A percentile compares a stretch with the other conserved stretches of the same genome.
Evolutionary conservation across 805 yeast species (phyloP).

Genomic region (Sugiyamaella marilandica): DNA sequence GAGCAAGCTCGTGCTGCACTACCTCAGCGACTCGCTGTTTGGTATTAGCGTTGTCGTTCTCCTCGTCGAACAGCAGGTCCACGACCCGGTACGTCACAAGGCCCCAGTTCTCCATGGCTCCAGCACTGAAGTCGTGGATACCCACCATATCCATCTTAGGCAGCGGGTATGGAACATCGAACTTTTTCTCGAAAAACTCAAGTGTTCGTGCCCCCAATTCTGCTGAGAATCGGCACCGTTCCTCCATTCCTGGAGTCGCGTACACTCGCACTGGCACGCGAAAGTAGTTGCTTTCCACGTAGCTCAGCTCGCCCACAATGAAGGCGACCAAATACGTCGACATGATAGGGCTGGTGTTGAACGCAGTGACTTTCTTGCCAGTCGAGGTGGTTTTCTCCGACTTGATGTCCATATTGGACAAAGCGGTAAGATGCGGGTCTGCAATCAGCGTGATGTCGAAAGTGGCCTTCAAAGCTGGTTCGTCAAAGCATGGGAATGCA

Average conservation of each 20-base stretch:
- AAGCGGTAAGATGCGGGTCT: conserved; percentile 47
- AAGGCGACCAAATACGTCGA: conserved; percentile 71
- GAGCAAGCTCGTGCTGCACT: conserved; percentile 81
- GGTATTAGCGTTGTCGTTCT: conserved; percentile 52
- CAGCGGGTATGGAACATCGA: conserved; percentile 69
- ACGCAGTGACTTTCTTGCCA: conserved; percentile 43
- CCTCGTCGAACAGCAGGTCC: conserved; percentile 63
- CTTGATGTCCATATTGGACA: conserved; percentile 63
- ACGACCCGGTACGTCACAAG: conserved; percentile 63
- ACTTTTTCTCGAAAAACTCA: conserved; percentile 58
- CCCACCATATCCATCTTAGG: conserved; percentile 80
- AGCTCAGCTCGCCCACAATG: conserved; percentile 62
- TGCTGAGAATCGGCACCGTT: conserved; percentile 58
- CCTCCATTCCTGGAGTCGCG: conserved; percentile 62
- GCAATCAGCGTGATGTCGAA: conserved; percentile 56
- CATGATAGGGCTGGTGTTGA: conserved; percentile 67
- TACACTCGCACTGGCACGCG: conserved; percentile 64
- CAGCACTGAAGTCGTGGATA: conserved; percentile 73
- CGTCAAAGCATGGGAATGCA: conserved; percentile 74
- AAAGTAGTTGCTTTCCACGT: conserved; percentile 52
- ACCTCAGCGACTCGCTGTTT: conserved; percentile 76
- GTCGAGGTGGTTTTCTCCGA: conserved; percentile 35
- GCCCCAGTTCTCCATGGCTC: conserved; percentile 94
- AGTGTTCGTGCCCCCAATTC: conserved; percentile 61
- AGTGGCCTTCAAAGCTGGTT: conserved; percentile 64